A percentile compares a stretch with the other conserved stretches of the same genome.
These are phyloP conservation scores for Globisporangium nodosum DNA, from an alignment of 352 stramenopile species.

Conservation along the genomic window DNA sequence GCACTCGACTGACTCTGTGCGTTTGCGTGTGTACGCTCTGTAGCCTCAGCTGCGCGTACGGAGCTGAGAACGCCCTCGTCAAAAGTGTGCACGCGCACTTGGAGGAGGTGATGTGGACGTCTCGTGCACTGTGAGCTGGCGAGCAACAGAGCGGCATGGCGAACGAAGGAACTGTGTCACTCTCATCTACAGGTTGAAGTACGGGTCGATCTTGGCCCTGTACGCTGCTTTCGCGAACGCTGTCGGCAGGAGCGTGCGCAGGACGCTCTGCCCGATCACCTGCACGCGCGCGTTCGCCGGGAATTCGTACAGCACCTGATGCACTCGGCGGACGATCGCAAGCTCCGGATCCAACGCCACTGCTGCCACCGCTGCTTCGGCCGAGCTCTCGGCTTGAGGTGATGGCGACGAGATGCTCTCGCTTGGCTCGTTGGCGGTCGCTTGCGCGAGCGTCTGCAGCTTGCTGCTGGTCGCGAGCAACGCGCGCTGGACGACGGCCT, in stretches of 20 bases:
- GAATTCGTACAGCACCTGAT: conserved; percentile 64
- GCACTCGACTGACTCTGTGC: neutral
- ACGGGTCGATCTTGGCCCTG: conserved; percentile 68
- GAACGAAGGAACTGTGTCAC: neutral
- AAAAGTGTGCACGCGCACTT: conserved; percentile 2
- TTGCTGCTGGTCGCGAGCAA: conserved; percentile 60
- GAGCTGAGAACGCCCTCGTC: conserved; percentile 7
- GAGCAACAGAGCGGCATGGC: neutral
- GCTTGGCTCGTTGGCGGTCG: conserved; percentile 9
- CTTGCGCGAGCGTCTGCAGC: conserved; percentile 23
- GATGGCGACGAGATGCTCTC: neutral
- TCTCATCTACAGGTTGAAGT: conserved; percentile 50
- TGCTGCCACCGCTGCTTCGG: conserved; percentile 24
- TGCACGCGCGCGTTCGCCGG: conserved; percentile 53
- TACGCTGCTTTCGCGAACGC: conserved; percentile 65
- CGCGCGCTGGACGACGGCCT: conserved; percentile 51
- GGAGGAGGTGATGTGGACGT: conserved; percentile 2
- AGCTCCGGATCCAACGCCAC: conserved; percentile 48
- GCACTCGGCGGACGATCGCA: conserved; percentile 49
- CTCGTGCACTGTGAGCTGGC: neutral
- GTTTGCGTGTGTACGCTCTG: neutral
- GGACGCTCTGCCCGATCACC: conserved; percentile 40
- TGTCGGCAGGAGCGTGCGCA: conserved; percentile 53
- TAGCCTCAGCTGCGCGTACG: conserved; percentile 8
- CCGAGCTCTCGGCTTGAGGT: neutral